These are phyloP conservation scores for Fusarium clavum DNA, from an alignment of 2,329 filamentous ascomycete genomes.

Conservation along the genomic window DNA sequence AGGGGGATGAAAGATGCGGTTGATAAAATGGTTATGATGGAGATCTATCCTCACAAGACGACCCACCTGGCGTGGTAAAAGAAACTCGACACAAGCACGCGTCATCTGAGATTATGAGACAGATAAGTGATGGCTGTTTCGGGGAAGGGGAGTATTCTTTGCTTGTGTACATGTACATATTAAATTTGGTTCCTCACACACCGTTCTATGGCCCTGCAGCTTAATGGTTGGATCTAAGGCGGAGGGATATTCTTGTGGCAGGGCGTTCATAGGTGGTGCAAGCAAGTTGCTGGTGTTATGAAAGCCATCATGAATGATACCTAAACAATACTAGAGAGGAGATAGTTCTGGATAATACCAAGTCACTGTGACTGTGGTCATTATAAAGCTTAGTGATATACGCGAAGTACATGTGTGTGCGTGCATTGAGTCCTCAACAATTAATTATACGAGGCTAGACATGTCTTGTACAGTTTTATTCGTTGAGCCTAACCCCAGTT, in stretches of 20 bases:
- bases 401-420: not conserved
- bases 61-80: slow-evolving; percentile 13
- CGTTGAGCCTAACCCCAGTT: slow-evolving; percentile 14
- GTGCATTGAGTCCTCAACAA: not conserved
- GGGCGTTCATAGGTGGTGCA: slow-evolving; percentile 39
- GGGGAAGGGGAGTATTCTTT: slow-evolving; percentile 13
- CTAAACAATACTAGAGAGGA: slow-evolving; percentile 28
- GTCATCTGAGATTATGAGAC: slow-evolving; percentile 6
- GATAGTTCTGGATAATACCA: slow-evolving; percentile 22
- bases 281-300: slow-evolving; percentile 20
- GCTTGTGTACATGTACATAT: slow-evolving; percentile 39
- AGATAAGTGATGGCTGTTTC: slow-evolving; percentile 1
- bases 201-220: slow-evolving; percentile 6
- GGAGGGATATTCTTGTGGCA: slow-evolving; percentile 23
- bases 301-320: slow-evolving; percentile 38
- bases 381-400: not conserved
- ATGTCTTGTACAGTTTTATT: slow-evolving; percentile 25
- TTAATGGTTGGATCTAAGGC: slow-evolving; percentile 35
- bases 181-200: slow-evolving; percentile 8
- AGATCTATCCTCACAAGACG: slow-evolving; percentile 13
- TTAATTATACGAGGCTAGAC: not conserved
- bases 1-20: not conserved
- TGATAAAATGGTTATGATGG: slow-evolving; percentile 15
- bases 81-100: slow-evolving; percentile 1
- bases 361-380: not conserved